Percentiles rank a stretch among this genome's conserved stretches.
phyloP scores from a whole-genome alignment of 106 monocot species.

The Gastrodia elata region DNA sequence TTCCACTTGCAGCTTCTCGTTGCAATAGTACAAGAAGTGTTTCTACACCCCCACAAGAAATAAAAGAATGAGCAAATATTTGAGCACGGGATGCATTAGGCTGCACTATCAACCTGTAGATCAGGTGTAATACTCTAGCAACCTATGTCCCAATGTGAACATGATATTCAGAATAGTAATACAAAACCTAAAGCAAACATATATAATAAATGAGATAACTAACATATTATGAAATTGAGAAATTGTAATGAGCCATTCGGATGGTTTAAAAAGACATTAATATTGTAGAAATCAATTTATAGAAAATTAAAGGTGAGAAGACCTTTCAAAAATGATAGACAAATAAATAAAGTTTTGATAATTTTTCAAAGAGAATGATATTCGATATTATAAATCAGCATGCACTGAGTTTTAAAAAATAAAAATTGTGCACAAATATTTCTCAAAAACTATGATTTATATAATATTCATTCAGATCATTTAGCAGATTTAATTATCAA shows the following conservation, averaged over 20 bases:
- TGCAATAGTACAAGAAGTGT: conserved; percentile 87
- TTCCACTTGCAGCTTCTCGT: conserved; percentile 67
- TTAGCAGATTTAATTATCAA: background rate
- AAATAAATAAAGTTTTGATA: background rate
- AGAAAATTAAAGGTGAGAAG: background rate
- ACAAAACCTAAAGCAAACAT: background rate
- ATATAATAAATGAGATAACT: background rate
- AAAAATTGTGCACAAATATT: background rate
- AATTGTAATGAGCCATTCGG: background rate
- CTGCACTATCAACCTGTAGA: conserved; percentile 84
- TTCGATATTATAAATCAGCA: background rate
- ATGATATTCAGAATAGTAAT: background rate
- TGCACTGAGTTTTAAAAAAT: background rate
- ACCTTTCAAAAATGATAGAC: background rate
- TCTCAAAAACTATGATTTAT: background rate
- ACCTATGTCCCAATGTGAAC: conserved; percentile 33
- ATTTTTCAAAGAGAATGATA: background rate
- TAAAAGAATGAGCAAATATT: conserved; percentile 77
- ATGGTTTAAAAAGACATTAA: background rate
- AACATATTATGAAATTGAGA: conserved; percentile 4
- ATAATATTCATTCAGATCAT: background rate
- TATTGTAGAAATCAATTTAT: background rate
- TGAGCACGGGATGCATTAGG: conserved; percentile 72
- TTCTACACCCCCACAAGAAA: conserved; percentile 81
- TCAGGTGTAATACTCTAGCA: conserved; percentile 87